Base-by-base conservation (phyloP, 805 yeast genomes). In the Sugiyamaella valdiviana region DNA sequence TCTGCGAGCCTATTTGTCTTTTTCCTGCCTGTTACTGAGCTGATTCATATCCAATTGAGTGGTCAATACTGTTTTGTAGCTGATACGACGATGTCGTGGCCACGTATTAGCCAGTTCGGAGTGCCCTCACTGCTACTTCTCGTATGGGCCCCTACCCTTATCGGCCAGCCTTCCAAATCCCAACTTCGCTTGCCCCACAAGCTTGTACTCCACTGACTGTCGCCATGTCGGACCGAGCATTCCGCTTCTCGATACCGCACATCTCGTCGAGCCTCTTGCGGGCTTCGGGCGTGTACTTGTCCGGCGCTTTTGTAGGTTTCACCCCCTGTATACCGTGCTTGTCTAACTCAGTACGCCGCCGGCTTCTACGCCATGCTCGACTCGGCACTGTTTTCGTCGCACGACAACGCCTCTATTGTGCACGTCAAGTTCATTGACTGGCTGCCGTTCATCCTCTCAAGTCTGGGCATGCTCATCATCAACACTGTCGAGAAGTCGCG, bases 401-500 rank as follows among this genome's bases (percentile, higher is more conserved):
- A 88, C 15, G 83, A 82, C 42, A 91, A 91, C 70, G 95, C 89
- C 0, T 83, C 95, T 0, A 72, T 73, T 39, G 87, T 89, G 5
- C 97, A 91, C 63, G 87, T 93, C 23, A 81, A 91, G 3, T 86
- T 91, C 62, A 83, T 87, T 37, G 99, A 91, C 68, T 91, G 99
- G 99, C 79, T 93, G 45, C 99, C 99, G 3, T 80, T 85, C 55
- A 76, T 91, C 23, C 85, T 96, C 57, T 82, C 95, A 5, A 79
- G 95, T 0, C 65, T 89, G 32, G 99, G 99, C 1, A 90, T 90
- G 87, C 70, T 90, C 39, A 82, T 89, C 40, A 69, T 84, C 54
- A 84, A 83, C 57, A 75, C 83, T 24, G 82, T 84, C 38, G 90
- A 83, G 57, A 83, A 83, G 63, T 70, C 80, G 37, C 78, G 79